Percentiles rank a stretch among this genome's conserved stretches.
Conservation (phyloP, 345 rosid species). For the Raphanus sativus region DNA sequence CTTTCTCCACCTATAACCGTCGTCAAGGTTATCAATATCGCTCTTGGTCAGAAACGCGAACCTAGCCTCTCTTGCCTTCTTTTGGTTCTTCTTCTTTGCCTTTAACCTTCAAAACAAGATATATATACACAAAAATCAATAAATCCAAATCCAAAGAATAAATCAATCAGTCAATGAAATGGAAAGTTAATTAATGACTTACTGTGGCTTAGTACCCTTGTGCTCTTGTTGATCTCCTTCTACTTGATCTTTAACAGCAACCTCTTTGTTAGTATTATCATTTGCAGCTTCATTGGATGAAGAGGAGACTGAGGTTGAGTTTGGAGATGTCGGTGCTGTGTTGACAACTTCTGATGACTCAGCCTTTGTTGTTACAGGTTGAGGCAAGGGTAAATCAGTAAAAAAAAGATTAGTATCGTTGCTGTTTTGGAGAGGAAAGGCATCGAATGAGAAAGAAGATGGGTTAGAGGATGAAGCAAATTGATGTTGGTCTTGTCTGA, state of each 20-base stretch:
- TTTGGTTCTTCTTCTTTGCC: constrained; percentile 81
- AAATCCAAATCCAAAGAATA: not conserved
- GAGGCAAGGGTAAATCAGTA: constrained; percentile 29
- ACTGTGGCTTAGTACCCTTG: constrained; percentile 70
- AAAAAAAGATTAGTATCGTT: not conserved
- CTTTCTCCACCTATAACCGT: constrained; percentile 96
- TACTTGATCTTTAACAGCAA: constrained; percentile 50
- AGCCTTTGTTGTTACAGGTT: constrained; percentile 33
- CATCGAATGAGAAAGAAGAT: constrained; percentile 55
- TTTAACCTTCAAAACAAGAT: constrained; percentile 57
- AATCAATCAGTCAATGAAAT: not conserved
- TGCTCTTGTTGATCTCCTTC: constrained; percentile 58
- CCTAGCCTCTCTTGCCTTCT: constrained; percentile 76
- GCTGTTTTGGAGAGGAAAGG: constrained; percentile 38
- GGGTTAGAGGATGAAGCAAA: constrained; percentile 33
- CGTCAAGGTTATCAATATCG: constrained; percentile 93
- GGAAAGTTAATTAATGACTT: constrained; percentile 29
- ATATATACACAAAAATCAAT: not conserved
- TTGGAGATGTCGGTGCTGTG: constrained; percentile 69
- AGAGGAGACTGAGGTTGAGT: constrained; percentile 79
- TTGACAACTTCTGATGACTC: constrained; percentile 81
- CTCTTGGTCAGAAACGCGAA: constrained; percentile 97
- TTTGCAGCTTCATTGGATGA: constrained; percentile 73
- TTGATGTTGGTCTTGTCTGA: constrained; percentile 40
- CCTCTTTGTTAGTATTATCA: constrained; percentile 35